These are phyloP conservation scores for Cochlearia excelsa DNA, from an alignment of 345 rosid genomes.

Conservation along the genomic window DNA sequence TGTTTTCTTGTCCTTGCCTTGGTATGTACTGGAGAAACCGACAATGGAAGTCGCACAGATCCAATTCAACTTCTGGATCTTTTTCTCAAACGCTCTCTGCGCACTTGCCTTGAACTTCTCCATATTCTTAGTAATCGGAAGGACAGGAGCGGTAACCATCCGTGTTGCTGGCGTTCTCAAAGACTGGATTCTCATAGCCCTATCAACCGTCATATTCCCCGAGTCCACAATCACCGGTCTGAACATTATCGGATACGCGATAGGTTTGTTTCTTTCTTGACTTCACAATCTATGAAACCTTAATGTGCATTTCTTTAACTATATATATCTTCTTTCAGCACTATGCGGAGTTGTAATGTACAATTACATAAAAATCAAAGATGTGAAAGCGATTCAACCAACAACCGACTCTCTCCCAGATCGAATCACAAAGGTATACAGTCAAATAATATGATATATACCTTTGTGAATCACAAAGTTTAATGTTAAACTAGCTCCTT, in stretches of 20 bases:
- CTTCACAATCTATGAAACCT: background rate
- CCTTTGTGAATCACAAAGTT: too few relatives aligned
- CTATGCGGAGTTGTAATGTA: conserved; percentile 96
- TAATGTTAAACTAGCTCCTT: too few relatives aligned
- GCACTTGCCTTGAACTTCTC: conserved; percentile 91
- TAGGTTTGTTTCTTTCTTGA: conserved; percentile 51
- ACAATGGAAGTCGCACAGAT: conserved; percentile 72
- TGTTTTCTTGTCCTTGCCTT: conserved; percentile 80
- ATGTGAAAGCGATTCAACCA: conserved; percentile 63
- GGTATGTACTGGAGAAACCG: conserved; percentile 88
- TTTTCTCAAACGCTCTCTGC: conserved; percentile 90
- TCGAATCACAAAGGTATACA: conserved; percentile 72
- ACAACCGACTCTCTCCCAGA: conserved; percentile 66
- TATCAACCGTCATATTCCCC: conserved; percentile 85
- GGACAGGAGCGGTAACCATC: conserved; percentile 93
- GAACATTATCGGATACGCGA: conserved; percentile 88
- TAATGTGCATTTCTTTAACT: conserved; percentile 21
- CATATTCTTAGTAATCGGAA: conserved; percentile 86
- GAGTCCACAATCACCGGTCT: conserved; percentile 92
- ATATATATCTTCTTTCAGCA: conserved; percentile 41
- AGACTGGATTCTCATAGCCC: conserved; percentile 97
- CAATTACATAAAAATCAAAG: conserved; percentile 79
- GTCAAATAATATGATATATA: too few relatives aligned
- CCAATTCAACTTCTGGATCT: conserved; percentile 96
- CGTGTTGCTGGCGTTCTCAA: conserved; percentile 94